Evolutionary conservation across 495 filamentous ascomycete species (phyloP), one percentile per base, ranked within the genome.

Genomic region (Pseudevernia furfuracea): DNA sequence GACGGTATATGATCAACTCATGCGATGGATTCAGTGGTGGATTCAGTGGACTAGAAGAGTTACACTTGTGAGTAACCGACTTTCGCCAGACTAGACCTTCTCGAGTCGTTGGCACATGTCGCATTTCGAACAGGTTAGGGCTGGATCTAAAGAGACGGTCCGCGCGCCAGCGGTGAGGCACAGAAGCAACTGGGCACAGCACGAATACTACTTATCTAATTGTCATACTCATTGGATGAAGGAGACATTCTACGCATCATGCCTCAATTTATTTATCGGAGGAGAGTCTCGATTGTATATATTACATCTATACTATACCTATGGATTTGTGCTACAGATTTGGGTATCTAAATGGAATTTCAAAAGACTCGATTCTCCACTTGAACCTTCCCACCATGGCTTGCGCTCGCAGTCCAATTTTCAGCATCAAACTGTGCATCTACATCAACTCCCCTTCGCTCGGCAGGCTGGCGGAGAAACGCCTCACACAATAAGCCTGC

Each of bases 401-500:
- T 37, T 36, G 23, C 21, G 39, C 19, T 28, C 43, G 19, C 21
- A 4, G 17, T 53, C 32, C 43, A 1, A 17, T n/a, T 34, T 15
- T 3, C 23, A 32, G 17, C 19, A 49, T 52, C n/a, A 49, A 34
- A 5, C 11, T 30, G 21, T 17, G 46, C 39, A 36, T 30, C 23
- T 8, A 46, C 19, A 36, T 17, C 30, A 2, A 39, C 17, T 15
- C 43, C 19, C 48, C 59, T 25, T 12, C 19, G 34, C 8, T 17
- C 8, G 19, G 28, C 41, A 36, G 66, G 63, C 49, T 44, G 65
- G 25, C 76, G 77, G 67, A 88, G 67, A 65, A 90, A 84, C 63
- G 81, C 81, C 67, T 86, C 81, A 74, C 86, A 87, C 49, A 96
- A 73, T 43, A 96, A 72, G 7, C 83, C 90, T 7, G 87, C 84